Conservation (phyloP, 495 filamentous ascomycete genomes). For the Podospora australis region DNA sequence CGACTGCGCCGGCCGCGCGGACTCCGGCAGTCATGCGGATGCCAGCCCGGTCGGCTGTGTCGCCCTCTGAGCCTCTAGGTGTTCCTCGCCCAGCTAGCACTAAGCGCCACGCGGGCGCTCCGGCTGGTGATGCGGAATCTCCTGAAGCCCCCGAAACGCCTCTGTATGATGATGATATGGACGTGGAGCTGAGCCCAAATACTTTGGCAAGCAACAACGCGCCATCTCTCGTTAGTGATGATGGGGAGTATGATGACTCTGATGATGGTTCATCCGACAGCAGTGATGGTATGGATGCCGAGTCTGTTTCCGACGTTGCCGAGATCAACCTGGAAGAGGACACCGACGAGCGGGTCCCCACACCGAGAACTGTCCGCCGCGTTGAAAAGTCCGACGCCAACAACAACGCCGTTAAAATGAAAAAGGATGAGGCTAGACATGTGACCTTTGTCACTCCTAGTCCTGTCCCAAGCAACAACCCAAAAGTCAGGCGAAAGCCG, state of each 20-base stretch:
- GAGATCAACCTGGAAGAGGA: constrained; percentile 45
- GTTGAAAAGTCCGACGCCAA: constrained; percentile 17
- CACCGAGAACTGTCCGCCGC: constrained; percentile 32
- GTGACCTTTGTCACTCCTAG: constrained; percentile 41
- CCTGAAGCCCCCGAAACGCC: constrained; percentile 32
- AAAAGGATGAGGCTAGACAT: constrained; percentile 40
- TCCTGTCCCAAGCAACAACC: constrained; percentile 25
- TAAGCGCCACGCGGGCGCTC: constrained; percentile 38
- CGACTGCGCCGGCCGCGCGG: constrained; percentile 22
- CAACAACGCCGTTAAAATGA: constrained; percentile 27
- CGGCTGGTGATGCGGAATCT: constrained; percentile 6
- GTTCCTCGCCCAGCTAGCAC: constrained; percentile 48
- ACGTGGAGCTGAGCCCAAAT: constrained; percentile 68
- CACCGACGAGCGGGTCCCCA: constrained; percentile 26
- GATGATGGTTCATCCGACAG: constrained; percentile 41
- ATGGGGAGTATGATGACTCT: constrained; percentile 65
- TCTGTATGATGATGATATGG: constrained; percentile 45
- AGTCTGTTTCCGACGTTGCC: constrained; percentile 43
- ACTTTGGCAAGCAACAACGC: constrained; percentile 72
- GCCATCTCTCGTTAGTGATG: constrained; percentile 83
- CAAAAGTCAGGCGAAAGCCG: constrained; percentile 30
- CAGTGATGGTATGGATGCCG: constrained; percentile 34
- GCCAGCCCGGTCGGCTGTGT: constrained; percentile 52
- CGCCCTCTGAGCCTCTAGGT: constrained; percentile 36
- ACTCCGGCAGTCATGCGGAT: constrained; percentile 42